These are phyloP conservation scores for Caloboletus firmus DNA, from an alignment of 1,284 basidiomycete species.

Conservation along the genomic window DNA sequence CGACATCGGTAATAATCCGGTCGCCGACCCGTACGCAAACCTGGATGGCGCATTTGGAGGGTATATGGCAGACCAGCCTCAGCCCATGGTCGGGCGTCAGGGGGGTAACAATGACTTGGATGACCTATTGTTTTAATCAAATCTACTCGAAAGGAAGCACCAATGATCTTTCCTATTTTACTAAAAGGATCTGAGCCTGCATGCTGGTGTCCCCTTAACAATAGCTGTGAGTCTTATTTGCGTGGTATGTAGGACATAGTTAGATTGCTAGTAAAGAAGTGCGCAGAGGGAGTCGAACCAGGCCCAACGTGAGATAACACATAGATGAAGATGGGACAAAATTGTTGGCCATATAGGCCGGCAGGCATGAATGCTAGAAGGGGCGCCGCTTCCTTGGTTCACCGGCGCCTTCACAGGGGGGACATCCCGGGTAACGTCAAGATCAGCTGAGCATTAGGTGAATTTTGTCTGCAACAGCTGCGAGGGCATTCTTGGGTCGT, in stretches of 20 bases:
- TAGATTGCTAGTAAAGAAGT: background rate
- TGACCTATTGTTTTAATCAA: conserved; percentile 52
- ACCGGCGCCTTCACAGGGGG: background rate
- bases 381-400: background rate
- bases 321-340: background rate
- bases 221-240: background rate
- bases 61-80: conserved; percentile 64
- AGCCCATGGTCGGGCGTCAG: conserved; percentile 44
- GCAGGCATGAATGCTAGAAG: background rate
- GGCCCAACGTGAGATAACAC: background rate
- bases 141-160: background rate
- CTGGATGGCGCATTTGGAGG: conserved; percentile 69
- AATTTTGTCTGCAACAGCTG: conserved; percentile 43
- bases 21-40: conserved; percentile 71
- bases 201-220: conserved; percentile 6
- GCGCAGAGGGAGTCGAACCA: background rate
- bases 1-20: conserved; percentile 33
- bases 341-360: background rate
- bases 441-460: conserved; percentile 38
- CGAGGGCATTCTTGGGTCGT: conserved; percentile 51
- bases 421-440: background rate
- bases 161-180: background rate
- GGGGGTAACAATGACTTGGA: conserved; percentile 39
- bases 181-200: conserved; percentile 2
- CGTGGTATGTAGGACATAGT: conserved; percentile 15